Evolutionary conservation across 2,329 filamentous ascomycete genomes (phyloP), one percentile per base, ranked within the genome.

Genomic region (Microdochium paspali): DNA sequence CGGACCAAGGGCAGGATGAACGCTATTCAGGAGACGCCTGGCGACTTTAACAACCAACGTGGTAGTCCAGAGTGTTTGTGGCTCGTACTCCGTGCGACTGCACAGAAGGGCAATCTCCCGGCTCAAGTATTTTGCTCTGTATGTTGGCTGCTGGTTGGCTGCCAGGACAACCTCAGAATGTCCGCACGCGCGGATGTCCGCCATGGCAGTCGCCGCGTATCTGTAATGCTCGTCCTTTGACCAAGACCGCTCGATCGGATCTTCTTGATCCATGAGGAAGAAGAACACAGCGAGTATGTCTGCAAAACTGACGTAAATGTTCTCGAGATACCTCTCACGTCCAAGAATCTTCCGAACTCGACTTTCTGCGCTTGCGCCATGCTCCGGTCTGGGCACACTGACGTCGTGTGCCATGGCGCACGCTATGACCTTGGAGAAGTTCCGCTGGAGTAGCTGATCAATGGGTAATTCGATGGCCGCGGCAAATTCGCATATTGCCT

Each of bases 371-470:
- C 73, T 80, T 9, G 71, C 63, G 15, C 71, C 64, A n/a, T 67
- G 62, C 12, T 65, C 61, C 24, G 54, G 55, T n/a, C 62, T 66
- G 1, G 64, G 58, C 30, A 63, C 64, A 54, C 69, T 73, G 47
- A 87, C 81, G 59, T 91, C 87, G 60, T 85, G 82, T 3, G 87
- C 84, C 55, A 95, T 83, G 48, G 85, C 83, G 61, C 97, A 98
- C 4, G 90, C 89, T 54, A 90, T 76, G 3, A 82, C 77, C 60
- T 85, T 93, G 28, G 84, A 76, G 58, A 97, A 96, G 18, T 84
- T 85, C 24, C 69, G 65, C 25, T 74, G 69, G 13, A 95, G 64
- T 24, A 95, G 68, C 15, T 81, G 70, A 10, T 66, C 64, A 43
- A 78, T 73, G 1, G 76, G 65, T 10, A 71, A 63, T 1, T 71